Percentiles rank a stretch among this genome's conserved stretches.
These are phyloP conservation scores for Podila verticillata DNA, from an alignment of 192 early-diverging fungal genomes.

Conservation along the genomic window DNA sequence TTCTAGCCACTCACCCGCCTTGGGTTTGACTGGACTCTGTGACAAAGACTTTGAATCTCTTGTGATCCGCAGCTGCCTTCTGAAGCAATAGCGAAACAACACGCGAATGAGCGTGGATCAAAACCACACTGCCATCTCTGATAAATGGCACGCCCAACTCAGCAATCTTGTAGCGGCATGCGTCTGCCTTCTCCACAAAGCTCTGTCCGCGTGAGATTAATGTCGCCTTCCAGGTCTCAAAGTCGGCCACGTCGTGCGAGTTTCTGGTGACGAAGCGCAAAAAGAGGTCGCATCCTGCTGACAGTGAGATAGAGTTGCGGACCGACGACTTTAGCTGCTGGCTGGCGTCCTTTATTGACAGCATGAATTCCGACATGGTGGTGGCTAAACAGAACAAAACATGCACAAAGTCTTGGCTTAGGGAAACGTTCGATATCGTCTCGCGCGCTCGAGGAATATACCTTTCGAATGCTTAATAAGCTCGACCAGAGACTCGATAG, in stretches of 20 bases:
- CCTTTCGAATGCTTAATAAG: slow-evolving; percentile 70
- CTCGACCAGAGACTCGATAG: slow-evolving; percentile 76
- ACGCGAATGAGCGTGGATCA: slow-evolving; percentile 96
- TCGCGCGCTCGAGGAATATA: slow-evolving; percentile 1
- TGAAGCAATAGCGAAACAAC: slow-evolving; percentile 89
- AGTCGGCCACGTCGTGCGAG: slow-evolving; percentile 71
- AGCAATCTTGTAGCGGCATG: slow-evolving; percentile 81
- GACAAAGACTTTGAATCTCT: slow-evolving; percentile 92
- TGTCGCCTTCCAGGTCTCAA: slow-evolving; percentile 75
- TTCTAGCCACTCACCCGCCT: slow-evolving; percentile 61
- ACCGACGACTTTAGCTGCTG: slow-evolving; percentile 72
- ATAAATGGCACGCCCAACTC: slow-evolving; percentile 82
- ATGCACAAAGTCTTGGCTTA: too few species aligned
- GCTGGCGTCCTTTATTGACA: slow-evolving; percentile 73
- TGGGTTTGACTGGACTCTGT: slow-evolving; percentile 87
- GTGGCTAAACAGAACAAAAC: slow-evolving; percentile 62
- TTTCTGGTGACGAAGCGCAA: slow-evolving; percentile 72
- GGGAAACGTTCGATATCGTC: too few species aligned
- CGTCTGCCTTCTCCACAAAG: slow-evolving; percentile 78
- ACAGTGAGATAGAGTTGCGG: slow-evolving; percentile 80
- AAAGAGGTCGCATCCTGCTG: slow-evolving; percentile 91
- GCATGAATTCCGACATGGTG: slow-evolving; percentile 90
- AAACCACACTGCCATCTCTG: slow-evolving; percentile 79
- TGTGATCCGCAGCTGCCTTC: slow-evolving; percentile 78
- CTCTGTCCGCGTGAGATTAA: slow-evolving; percentile 74